Conservation (phyloP, 1,284 basidiomycete genomes). For the Fomes fomentarius region DNA sequence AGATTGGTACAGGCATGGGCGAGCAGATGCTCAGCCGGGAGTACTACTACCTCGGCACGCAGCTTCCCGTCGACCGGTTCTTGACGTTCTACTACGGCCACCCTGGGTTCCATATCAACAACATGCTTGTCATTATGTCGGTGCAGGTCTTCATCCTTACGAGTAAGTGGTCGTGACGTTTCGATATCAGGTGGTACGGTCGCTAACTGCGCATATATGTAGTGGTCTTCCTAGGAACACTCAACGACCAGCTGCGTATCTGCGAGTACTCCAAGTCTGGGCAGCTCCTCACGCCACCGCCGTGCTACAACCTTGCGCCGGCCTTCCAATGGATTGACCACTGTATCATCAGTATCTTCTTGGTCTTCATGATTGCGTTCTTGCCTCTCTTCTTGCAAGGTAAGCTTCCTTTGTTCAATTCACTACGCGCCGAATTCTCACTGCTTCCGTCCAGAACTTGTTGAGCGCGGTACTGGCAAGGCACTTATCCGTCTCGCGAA, state of each 20-base stretch:
- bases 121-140: slow-evolving; percentile 95
- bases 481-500: slow-evolving; percentile 89
- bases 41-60: slow-evolving; percentile 99
- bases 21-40: slow-evolving; percentile 99
- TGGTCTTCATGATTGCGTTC: slow-evolving; percentile 96
- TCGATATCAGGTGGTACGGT: not conserved
- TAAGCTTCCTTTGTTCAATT: slow-evolving; percentile 38
- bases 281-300: slow-evolving; percentile 74
- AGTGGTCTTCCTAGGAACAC: slow-evolving; percentile 92
- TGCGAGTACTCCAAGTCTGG: slow-evolving; percentile 80
- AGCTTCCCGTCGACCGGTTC: slow-evolving; percentile 97
- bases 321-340: slow-evolving; percentile 93
- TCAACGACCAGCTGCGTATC: slow-evolving; percentile 79
- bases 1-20: slow-evolving; percentile 99
- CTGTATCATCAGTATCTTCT: slow-evolving; percentile 94
- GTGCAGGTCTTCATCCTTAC: slow-evolving; percentile 92
- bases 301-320: slow-evolving; percentile 90
- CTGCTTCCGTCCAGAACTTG: slow-evolving; percentile 65
- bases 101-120: slow-evolving; percentile 99
- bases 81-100: slow-evolving; percentile 99
- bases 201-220: slow-evolving; percentile 26
- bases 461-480: slow-evolving; percentile 89
- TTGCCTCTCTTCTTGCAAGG: slow-evolving; percentile 93
- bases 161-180: slow-evolving; percentile 50
- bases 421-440: no score